phyloP scores from a whole-genome alignment of 768 basidiomycete genomes.

The Gelatoporia subvermispora region DNA sequence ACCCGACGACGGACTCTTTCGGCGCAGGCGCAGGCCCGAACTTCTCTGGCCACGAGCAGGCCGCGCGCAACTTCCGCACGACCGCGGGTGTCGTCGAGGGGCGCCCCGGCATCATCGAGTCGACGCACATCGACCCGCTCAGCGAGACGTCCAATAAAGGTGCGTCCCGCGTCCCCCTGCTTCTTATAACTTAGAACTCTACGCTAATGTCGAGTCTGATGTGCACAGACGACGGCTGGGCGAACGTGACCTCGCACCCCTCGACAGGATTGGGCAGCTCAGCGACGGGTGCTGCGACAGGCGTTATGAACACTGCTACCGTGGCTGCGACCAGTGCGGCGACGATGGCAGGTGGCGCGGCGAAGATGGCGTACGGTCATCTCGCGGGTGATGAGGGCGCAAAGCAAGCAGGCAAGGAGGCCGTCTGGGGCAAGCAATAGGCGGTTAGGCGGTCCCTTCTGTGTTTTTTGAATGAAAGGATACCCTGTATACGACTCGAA shows the following conservation, averaged over 20 bases:
- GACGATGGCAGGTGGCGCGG: constrained; percentile 28
- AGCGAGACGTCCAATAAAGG: constrained; percentile 40
- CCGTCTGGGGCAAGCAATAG: constrained; percentile 19
- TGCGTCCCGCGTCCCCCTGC: constrained; percentile 11
- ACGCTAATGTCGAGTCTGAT: not conserved
- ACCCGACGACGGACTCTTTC: constrained; percentile 34
- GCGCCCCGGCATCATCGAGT: constrained; percentile 53
- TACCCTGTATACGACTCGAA: not conserved
- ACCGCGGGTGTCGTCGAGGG: constrained; percentile 48
- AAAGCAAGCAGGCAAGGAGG: constrained; percentile 30
- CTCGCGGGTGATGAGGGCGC: constrained; percentile 31
- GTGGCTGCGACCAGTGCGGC: constrained; percentile 21
- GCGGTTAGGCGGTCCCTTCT: too few species aligned
- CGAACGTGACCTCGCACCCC: constrained; percentile 25
- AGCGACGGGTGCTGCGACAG: constrained; percentile 4
- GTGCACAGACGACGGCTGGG: constrained; percentile 38
- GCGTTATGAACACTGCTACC: constrained; percentile 13
- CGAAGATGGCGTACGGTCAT: constrained; percentile 33
- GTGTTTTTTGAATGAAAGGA: too few species aligned
- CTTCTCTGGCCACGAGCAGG: constrained; percentile 37
- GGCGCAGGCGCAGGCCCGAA: constrained; percentile 38
- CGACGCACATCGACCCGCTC: constrained; percentile 48
- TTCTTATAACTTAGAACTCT: not conserved
- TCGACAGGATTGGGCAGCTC: constrained; percentile 6
- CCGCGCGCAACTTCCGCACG: constrained; percentile 34